Evolutionary conservation across 129 eudicot genomes (phyloP).

Genomic region (Cynara cardunculus): DNA sequence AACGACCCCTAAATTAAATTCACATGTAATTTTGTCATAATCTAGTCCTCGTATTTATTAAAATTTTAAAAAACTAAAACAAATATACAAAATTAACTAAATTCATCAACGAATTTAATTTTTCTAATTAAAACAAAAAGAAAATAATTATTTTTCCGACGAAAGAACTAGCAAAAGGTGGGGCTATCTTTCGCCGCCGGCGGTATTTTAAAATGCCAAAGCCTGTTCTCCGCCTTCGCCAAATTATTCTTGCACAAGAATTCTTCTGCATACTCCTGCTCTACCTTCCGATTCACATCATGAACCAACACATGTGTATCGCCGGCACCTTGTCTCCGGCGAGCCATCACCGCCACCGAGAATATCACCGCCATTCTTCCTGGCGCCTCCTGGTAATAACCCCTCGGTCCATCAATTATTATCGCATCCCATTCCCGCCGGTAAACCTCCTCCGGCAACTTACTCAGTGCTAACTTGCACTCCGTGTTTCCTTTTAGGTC

Average conservation of each 20-base stretch:
- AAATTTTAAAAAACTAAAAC: background rate
- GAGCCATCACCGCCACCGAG: conserved; percentile 57
- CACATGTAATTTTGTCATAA: background rate
- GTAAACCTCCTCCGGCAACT: conserved; percentile 50
- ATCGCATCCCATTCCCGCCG: conserved; percentile 55
- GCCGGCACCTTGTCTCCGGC: conserved; percentile 28
- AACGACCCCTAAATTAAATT: too few species aligned
- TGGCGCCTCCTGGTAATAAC: conserved; percentile 54
- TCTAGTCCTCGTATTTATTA: background rate
- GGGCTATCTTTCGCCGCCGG: conserved; percentile 22
- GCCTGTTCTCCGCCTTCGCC: conserved; percentile 38
- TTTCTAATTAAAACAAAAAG: background rate
- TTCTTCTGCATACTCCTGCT: conserved; percentile 40
- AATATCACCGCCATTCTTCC: conserved; percentile 59
- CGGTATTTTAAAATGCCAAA: conserved; percentile 60
- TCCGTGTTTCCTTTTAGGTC: conserved; percentile 29
- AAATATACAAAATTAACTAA: background rate
- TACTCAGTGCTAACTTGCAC: conserved; percentile 43
- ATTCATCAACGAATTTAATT: too few species aligned
- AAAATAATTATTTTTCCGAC: background rate
- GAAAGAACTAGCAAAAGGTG: conserved; percentile 24
- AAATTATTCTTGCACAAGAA: conserved; percentile 43
- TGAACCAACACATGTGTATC: conserved; percentile 52
- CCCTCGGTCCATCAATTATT: conserved; percentile 54
- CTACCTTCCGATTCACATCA: conserved; percentile 61